A percentile compares a stretch with the other conserved stretches of the same genome.
Conservation (phyloP, 2,329 filamentous ascomycete species). For the Neoscytalidium dimidiatum region DNA sequence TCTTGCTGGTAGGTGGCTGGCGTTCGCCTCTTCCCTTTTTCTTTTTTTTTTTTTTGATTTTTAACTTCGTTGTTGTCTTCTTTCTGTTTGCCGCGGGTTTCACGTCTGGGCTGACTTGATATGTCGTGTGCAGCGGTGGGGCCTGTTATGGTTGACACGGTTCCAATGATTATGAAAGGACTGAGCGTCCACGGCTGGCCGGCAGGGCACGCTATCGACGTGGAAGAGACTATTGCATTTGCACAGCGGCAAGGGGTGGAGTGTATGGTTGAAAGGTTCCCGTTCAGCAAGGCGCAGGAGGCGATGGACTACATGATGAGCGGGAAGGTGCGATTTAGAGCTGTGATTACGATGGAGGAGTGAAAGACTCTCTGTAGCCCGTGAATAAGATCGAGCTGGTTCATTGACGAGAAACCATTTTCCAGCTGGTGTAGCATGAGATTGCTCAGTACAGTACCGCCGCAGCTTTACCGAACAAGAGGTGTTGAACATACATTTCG, state of each 20-base stretch:
- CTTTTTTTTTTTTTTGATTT: too few species aligned
- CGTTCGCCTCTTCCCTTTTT: too few species aligned
- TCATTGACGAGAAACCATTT: too few species aligned
- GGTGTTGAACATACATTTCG: not conserved
- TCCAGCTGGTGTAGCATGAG: too few species aligned
- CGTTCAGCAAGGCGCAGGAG: slow-evolving; percentile 51
- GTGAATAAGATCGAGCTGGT: too few species aligned
- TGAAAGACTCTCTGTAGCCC: too few species aligned
- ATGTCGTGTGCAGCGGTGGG: slow-evolving; percentile 54
- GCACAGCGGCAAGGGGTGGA: slow-evolving; percentile 50
- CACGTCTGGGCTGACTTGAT: too few species aligned
- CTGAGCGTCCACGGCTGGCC: slow-evolving; percentile 56
- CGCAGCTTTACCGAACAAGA: not conserved
- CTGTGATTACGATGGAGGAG: too few species aligned
- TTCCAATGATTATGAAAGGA: slow-evolving; percentile 47
- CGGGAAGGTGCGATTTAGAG: slow-evolving; percentile 53
- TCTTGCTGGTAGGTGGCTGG: too few species aligned
- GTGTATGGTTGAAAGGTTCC: slow-evolving; percentile 57
- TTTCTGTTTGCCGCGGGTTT: too few species aligned
- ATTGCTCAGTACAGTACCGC: too few species aligned
- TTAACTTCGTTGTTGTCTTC: too few species aligned
- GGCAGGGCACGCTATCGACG: slow-evolving; percentile 53
- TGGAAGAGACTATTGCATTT: slow-evolving; percentile 55
- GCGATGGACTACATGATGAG: slow-evolving; percentile 53
- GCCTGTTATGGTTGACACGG: slow-evolving; percentile 46